Percentiles rank a stretch among this genome's conserved stretches.
Evolutionary conservation across 257 asterid species (phyloP).

Genomic region (Gentiana dahurica): DNA sequence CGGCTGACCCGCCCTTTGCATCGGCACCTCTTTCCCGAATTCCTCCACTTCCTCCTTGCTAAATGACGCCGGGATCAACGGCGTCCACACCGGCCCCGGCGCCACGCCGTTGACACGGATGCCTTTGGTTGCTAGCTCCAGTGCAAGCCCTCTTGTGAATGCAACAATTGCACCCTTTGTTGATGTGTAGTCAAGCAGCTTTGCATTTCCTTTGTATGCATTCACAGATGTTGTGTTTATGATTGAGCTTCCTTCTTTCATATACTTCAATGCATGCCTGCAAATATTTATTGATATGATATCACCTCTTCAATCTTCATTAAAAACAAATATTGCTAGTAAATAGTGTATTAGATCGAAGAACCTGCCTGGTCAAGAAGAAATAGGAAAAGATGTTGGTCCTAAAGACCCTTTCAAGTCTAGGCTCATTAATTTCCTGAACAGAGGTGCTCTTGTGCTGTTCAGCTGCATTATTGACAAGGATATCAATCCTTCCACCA

Average conservation of each 20-base stretch:
- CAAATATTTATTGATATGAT: background rate
- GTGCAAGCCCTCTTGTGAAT: slow-evolving; percentile 58
- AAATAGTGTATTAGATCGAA: background rate
- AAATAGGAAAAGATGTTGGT: slow-evolving; percentile 54
- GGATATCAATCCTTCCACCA: slow-evolving; percentile 42
- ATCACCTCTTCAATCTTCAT: too few relatives aligned
- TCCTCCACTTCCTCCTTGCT: slow-evolving; percentile 28
- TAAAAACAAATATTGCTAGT: background rate
- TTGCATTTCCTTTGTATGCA: slow-evolving; percentile 56
- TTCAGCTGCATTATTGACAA: slow-evolving; percentile 71
- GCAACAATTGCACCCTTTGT: slow-evolving; percentile 73
- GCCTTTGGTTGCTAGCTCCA: slow-evolving; percentile 36
- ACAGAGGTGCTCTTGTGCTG: slow-evolving; percentile 38
- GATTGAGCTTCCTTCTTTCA: slow-evolving; percentile 60
- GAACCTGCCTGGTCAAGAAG: slow-evolving; percentile 29
- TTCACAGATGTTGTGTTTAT: slow-evolving; percentile 58
- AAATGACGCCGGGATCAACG: slow-evolving; percentile 59
- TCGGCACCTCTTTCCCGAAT: slow-evolving; percentile 54
- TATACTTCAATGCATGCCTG: slow-evolving; percentile 65
- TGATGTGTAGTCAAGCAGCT: slow-evolving; percentile 50
- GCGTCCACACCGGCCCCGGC: slow-evolving; percentile 78
- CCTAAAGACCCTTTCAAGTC: slow-evolving; percentile 66
- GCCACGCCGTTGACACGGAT: slow-evolving; percentile 76
- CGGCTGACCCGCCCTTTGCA: slow-evolving; percentile 80
- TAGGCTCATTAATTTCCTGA: slow-evolving; percentile 52